A percentile compares a stretch with the other conserved stretches of the same genome.
phyloP scores from a whole-genome alignment of 129 eudicot genomes.

The Lactuca saligna region DNA sequence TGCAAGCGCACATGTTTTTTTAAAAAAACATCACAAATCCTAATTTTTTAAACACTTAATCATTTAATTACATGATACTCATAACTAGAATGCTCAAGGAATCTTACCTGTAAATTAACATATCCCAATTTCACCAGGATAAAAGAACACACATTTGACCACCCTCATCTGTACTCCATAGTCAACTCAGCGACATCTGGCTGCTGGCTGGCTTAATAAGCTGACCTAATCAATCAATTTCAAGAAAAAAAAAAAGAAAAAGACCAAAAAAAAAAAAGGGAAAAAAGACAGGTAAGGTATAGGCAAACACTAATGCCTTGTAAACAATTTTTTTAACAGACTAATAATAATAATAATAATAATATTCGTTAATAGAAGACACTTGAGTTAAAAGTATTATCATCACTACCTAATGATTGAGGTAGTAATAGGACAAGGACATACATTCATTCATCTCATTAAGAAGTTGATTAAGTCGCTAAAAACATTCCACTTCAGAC shows the following conservation, averaged over 20 bases:
- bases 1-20: too few relatives aligned
- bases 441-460: slow-evolving; percentile 55
- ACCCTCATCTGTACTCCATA: slow-evolving; percentile 18
- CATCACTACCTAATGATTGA: slow-evolving; percentile 51
- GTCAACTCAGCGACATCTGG: slow-evolving; percentile 51
- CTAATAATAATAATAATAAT: slow-evolving; percentile 18
- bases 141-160: slow-evolving; percentile 18
- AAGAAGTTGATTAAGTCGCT: slow-evolving; percentile 57
- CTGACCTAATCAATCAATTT: slow-evolving; percentile 46
- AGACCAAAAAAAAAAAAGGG: slow-evolving; percentile 5
- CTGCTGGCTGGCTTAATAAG: slow-evolving; percentile 40
- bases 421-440: slow-evolving; percentile 44
- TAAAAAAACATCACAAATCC: neutral
- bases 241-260: slow-evolving; percentile 18
- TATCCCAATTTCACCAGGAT: slow-evolving; percentile 34
- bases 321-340: slow-evolving; percentile 1
- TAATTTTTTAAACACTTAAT: slow-evolving; percentile 4
- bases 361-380: slow-evolving; percentile 20
- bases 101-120: slow-evolving; percentile 49
- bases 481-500: slow-evolving; percentile 50
- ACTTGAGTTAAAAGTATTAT: slow-evolving; percentile 21
- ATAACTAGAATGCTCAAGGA: slow-evolving; percentile 8
- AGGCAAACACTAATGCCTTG: slow-evolving; percentile 22
- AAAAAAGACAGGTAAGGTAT: slow-evolving; percentile 35
- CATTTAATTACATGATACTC: neutral